Base-by-base conservation (phyloP, 2,329 filamentous ascomycete genomes). In the Paecilomyces dactylethromorphus region DNA sequence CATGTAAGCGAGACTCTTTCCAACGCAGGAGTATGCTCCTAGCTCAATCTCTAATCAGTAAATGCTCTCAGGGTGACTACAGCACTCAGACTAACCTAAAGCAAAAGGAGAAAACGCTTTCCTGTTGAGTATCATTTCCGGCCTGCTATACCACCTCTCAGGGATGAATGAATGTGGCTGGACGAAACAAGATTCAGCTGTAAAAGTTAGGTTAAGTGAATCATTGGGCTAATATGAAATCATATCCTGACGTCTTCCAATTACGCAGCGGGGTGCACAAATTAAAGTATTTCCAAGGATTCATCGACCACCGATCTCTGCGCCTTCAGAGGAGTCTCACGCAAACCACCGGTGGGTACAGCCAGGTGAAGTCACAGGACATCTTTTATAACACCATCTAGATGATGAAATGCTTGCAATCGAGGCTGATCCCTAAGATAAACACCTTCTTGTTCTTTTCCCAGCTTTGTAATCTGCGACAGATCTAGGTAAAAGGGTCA, bases 301-400 rank as follows among this genome's bases (percentile, higher is more conserved):
- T 33, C 68, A 71, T 0, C 54, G 61, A 0, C 69, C 67, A 0
- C 66, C 72, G 5, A 79, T 65, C 3, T 61, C 59, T 22, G 74
- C 58, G 1, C 78, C 78, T 49, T 76, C 67, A 0, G 71, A 68
- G 77, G 75, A 2, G 76, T 77, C 31, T 71, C 60, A 1, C 78
- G 64, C 51, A 71, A 69, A 4, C 73, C 32, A 1, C 73, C 75
- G 1, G 67, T 68, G 0, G 72, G 71, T 0, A 77, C 71, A 0
- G 76, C 64, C 1, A 77, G 76, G 50, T 74, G 65, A 3, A 79
- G 62, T 0, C 77, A 68, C 33, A 78, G 65, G 0, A 72, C 55
- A 60, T 81, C 78, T 53, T 79, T 70, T 53, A 80, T 74, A 35
- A 68, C 65, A 2, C 72, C 76, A 53, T 55, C 26, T 3, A 58